Conservation (phyloP, 2,329 filamentous ascomycete genomes). For the Thielaviopsis punctulata region DNA sequence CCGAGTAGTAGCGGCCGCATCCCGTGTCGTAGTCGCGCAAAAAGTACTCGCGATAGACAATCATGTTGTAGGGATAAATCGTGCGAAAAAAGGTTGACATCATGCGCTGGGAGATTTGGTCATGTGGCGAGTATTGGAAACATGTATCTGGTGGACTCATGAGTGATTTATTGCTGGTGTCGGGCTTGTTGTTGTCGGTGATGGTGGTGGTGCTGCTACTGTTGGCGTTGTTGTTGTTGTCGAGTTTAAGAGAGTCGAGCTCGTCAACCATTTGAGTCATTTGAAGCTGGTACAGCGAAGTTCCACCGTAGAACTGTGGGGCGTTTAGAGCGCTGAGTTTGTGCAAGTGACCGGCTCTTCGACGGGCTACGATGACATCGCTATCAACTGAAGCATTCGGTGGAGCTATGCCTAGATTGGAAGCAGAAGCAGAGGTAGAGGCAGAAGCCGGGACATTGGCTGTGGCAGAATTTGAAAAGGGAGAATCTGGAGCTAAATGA, state of each 20-base stretch:
- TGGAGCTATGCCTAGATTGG: no score
- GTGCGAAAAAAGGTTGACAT: slow-evolving; percentile 32
- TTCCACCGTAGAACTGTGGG: slow-evolving; percentile 8
- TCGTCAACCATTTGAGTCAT: slow-evolving; percentile 3
- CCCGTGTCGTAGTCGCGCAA: slow-evolving; percentile 31
- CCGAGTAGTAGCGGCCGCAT: slow-evolving; percentile 30
- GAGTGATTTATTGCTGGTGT: not conserved
- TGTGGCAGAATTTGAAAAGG: slow-evolving; percentile 12
- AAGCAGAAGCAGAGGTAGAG: no score
- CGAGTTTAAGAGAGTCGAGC: not conserved
- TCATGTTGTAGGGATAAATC: slow-evolving; percentile 32
- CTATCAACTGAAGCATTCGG: not conserved
- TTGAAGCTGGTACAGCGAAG: slow-evolving; percentile 7
- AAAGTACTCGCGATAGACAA: slow-evolving; percentile 33
- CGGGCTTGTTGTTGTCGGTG: not conserved
- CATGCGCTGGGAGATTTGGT: slow-evolving; percentile 26
- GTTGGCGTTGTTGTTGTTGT: not conserved
- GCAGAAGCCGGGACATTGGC: not conserved
- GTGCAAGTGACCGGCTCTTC: slow-evolving; percentile 21
- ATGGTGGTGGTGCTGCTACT: not conserved
- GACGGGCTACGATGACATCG: slow-evolving; percentile 11
- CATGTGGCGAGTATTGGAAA: slow-evolving; percentile 25
- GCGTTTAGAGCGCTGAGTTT: slow-evolving; percentile 3
- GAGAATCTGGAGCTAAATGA: not conserved
- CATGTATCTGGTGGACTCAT: slow-evolving; percentile 10